Base-by-base conservation (phyloP, 768 basidiomycete genomes). In the Tulasnella sp. region DNA sequence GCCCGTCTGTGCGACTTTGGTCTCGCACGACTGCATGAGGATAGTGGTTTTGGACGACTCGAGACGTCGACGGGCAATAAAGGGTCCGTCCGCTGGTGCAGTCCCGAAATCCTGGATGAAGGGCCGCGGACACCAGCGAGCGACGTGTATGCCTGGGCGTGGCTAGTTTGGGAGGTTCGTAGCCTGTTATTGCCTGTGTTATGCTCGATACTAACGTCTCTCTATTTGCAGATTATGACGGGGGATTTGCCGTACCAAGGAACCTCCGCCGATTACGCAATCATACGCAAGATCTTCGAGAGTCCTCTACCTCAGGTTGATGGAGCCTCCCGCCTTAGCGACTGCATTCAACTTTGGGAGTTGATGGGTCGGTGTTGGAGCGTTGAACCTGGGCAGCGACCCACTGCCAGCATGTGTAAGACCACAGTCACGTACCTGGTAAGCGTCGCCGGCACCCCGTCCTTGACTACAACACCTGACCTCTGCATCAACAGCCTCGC, bases 1-100 rank as follows among this genome's bases (percentile, higher is more conserved):
- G 74, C 74, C 40, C 24, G 20, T 14, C 41, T 75, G 0, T 75
- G 74, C 74, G 74, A 75, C 48, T 75, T 75, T 44, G 74, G 74
- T 42, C 40, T 75, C 1, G 74, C 74, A 12, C 41, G 31, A 28
- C 42, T 50, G 2, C 41, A 40, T 3, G 73, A 41, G 20, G 40
- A 75, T 18, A 48, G 41, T 18, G 44, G 44, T 41, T 41, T 75
- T 41, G 58, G 4, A 2, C 16, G 58, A n/a, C 44, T 75, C 2
- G 73, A 75, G 73, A 75, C 73, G 37, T 42, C 73, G 16, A 48
- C 41, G 11, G 73, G 73, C 41, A 11, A 5, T 4, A 75, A 75
- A 41, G 73, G 73, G 44, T 75, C 73, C 8, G 6, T 75, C 3
- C 73, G 41, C 0, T 75, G 44, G 41, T 41, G 37, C 18, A 75